A percentile compares a stretch with the other conserved stretches of the same genome.
Conservation (phyloP, 768 basidiomycete genomes). For the Podaxis mareebaensis region DNA sequence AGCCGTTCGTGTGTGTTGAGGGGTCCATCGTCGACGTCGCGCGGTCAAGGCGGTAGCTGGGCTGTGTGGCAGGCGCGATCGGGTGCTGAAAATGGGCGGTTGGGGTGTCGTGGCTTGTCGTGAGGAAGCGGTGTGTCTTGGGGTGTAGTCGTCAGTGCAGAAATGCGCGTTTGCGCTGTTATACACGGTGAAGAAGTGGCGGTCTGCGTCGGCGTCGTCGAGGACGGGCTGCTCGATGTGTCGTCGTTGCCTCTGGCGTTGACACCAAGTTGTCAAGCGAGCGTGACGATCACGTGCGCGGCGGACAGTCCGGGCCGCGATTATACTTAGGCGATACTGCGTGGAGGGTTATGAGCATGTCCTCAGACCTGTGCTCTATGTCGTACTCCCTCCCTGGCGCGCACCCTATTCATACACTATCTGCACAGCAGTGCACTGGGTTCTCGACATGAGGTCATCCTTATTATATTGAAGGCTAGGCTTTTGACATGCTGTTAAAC, state of each 20-base stretch:
- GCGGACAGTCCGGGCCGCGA: too few species aligned
- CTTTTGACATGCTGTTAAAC: background rate
- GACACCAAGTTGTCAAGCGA: background rate
- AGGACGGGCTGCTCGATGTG: background rate
- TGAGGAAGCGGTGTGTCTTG: background rate
- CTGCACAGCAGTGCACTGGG: background rate
- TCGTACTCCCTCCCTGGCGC: background rate
- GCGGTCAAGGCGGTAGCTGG: background rate
- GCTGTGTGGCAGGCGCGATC: too few species aligned
- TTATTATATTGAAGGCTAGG: background rate
- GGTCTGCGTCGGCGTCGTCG: background rate
- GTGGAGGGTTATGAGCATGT: background rate
- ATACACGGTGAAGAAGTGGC: background rate
- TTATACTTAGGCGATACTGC: too few species aligned
- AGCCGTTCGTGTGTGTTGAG: slow-evolving; percentile 24
- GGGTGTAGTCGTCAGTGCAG: background rate
- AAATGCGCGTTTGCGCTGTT: background rate
- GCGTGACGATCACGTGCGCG: too few species aligned
- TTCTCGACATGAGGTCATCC: background rate
- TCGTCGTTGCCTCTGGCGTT: background rate
- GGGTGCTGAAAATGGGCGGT: background rate
- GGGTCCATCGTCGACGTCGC: slow-evolving; percentile 21
- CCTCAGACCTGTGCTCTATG: background rate
- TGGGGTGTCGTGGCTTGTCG: slow-evolving; percentile 6
- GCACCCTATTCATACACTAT: background rate